Evolutionary conservation across 2,329 filamentous ascomycete species (phyloP).

Genomic region (Fonsecaea multimorphosa): DNA sequence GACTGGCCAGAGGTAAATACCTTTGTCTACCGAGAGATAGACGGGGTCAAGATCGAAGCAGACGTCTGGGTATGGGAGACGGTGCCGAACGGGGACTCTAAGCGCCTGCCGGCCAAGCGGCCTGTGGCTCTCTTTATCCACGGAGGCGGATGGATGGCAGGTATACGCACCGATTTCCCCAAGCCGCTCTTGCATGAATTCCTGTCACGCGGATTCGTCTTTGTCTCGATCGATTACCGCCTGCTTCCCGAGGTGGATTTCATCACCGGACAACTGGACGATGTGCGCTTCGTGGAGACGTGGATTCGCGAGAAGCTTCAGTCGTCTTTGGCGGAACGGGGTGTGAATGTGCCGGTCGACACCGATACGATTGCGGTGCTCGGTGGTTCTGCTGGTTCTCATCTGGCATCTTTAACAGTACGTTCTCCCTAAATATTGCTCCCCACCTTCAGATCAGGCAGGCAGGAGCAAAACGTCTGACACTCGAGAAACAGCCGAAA

Average conservation of each 20-base stretch:
- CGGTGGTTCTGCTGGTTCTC: conserved; percentile 5
- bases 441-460: no score
- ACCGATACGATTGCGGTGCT: conserved; percentile 5
- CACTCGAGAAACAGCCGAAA: neutral
- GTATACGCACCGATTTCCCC: conserved; percentile 2
- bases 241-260: conserved; percentile 10
- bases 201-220: neutral
- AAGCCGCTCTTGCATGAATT: conserved; percentile 8
- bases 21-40: conserved; percentile 4
- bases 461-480: neutral
- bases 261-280: conserved; percentile 3
- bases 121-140: conserved; percentile 1
- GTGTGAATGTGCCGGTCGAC: neutral
- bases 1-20: neutral
- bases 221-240: conserved; percentile 8
- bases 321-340: neutral
- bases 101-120: neutral
- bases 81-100: neutral
- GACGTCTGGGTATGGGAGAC: conserved; percentile 1
- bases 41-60: conserved; percentile 6
- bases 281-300: neutral
- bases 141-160: conserved; percentile 2
- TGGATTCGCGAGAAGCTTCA: conserved; percentile 6
- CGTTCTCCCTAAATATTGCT: neutral
- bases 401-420: conserved; percentile 5